phyloP scores from a whole-genome alignment of 805 yeast species.

The Candida sonorensis region DNA sequence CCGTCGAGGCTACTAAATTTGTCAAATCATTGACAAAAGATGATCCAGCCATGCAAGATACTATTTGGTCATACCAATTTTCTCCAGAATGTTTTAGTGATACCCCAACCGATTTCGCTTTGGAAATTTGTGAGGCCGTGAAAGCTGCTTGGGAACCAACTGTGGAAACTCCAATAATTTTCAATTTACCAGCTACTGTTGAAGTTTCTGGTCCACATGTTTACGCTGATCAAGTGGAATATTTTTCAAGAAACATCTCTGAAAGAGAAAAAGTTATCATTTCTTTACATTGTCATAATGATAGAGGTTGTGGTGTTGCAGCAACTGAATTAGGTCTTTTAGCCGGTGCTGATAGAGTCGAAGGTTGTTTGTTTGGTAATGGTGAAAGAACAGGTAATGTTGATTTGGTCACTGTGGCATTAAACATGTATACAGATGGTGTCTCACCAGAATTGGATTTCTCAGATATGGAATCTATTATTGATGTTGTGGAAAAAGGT shows the following conservation, averaged over 20 bases:
- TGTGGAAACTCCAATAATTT: conserved; percentile 58
- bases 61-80: conserved; percentile 71
- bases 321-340: conserved; percentile 76
- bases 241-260: conserved; percentile 51
- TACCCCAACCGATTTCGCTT: conserved; percentile 55
- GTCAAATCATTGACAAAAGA: conserved; percentile 68
- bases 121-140: conserved; percentile 68
- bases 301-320: conserved; percentile 85
- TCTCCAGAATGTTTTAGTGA: conserved; percentile 79
- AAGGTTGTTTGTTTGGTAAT: conserved; percentile 79
- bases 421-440: conserved; percentile 77
- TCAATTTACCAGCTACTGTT: conserved; percentile 81
- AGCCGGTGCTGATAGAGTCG: conserved; percentile 87
- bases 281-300: conserved; percentile 79
- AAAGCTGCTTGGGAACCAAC: conserved; percentile 70
- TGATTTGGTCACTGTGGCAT: conserved; percentile 70
- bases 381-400: conserved; percentile 89
- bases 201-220: conserved; percentile 78
- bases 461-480: conserved; percentile 56
- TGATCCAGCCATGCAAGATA: conserved; percentile 42
- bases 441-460: conserved; percentile 65
- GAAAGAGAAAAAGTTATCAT: conserved; percentile 67
- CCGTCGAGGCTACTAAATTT: conserved; percentile 54
- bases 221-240: conserved; percentile 81
- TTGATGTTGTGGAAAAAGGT: conserved; percentile 70